phyloP scores from a whole-genome alignment of 495 filamentous ascomycete genomes.

The Chaetomium tenue region DNA sequence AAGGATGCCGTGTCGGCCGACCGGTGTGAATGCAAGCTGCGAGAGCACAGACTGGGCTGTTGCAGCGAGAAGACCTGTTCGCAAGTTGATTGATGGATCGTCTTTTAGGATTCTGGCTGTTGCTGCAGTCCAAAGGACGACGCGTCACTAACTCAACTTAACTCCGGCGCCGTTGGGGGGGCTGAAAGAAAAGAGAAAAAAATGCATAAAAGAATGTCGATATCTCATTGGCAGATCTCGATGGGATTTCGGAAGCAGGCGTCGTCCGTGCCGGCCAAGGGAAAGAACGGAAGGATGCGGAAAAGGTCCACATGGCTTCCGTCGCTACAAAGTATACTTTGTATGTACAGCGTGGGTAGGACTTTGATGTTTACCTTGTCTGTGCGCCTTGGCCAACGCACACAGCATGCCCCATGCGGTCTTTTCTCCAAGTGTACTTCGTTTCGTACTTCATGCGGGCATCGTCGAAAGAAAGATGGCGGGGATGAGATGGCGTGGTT shows the following conservation, averaged over 20 bases:
- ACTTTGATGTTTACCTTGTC: no score
- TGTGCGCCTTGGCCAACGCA: neutral
- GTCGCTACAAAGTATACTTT: neutral
- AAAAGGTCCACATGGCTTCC: neutral
- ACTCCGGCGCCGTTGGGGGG: constrained; percentile 6
- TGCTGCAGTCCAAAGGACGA: neutral
- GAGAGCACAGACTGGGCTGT: neutral
- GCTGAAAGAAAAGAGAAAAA: neutral
- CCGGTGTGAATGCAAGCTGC: constrained; percentile 4
- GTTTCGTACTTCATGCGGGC: no score
- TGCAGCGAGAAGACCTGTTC: neutral
- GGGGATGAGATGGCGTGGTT: no score
- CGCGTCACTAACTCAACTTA: neutral
- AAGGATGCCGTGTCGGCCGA: constrained; percentile 4
- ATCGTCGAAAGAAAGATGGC: neutral
- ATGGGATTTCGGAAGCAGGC: neutral
- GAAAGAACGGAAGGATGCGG: neutral
- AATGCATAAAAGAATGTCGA: neutral
- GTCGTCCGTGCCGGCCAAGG: neutral
- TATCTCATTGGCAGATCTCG: constrained; percentile 3
- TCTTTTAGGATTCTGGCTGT: neutral
- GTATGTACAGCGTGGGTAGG: no score
- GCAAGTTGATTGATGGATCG: neutral
- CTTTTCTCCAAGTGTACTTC: neutral
- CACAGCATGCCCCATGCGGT: neutral